Conservation (phyloP, 257 asterid species). For the Knoxia roxburghii region DNA sequence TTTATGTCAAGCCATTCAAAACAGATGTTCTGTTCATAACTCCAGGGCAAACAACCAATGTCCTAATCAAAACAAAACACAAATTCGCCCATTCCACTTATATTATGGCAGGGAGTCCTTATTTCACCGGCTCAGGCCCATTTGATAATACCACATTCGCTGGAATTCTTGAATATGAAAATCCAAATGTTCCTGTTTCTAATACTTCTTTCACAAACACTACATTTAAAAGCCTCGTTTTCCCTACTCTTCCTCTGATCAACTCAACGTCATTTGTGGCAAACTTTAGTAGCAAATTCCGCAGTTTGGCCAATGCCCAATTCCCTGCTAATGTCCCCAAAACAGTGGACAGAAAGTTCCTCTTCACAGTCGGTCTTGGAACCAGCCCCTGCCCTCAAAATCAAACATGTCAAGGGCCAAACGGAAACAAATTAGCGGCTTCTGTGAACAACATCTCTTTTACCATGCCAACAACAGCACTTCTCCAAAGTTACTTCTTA, state of each 20-base stretch:
- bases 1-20: slow-evolving; percentile 52
- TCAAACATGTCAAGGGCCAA: slow-evolving; percentile 67
- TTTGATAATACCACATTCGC: slow-evolving; percentile 55
- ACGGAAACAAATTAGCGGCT: slow-evolving; percentile 53
- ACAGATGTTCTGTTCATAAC: slow-evolving; percentile 35
- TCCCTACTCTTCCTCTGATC: slow-evolving; percentile 53
- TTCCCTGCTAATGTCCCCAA: slow-evolving; percentile 44
- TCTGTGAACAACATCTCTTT: slow-evolving; percentile 54
- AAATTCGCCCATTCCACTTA: slow-evolving; percentile 31
- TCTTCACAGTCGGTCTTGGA: slow-evolving; percentile 38
- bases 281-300: slow-evolving; percentile 33
- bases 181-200: not conserved
- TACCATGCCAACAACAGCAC: slow-evolving; percentile 35
- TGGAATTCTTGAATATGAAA: slow-evolving; percentile 43
- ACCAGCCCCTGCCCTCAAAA: slow-evolving; percentile 37
- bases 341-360: slow-evolving; percentile 30
- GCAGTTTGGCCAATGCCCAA: slow-evolving; percentile 41
- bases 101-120: slow-evolving; percentile 57
- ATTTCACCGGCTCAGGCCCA: slow-evolving; percentile 50
- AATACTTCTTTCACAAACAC: not conserved
- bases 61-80: slow-evolving; percentile 40
- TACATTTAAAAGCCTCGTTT: slow-evolving; percentile 20
- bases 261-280: slow-evolving; percentile 46
- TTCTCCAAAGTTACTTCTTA: slow-evolving; percentile 46
- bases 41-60: slow-evolving; percentile 60